Conservation (phyloP, 2,329 filamentous ascomycete genomes). For the Sclerotinia glacialis region DNA sequence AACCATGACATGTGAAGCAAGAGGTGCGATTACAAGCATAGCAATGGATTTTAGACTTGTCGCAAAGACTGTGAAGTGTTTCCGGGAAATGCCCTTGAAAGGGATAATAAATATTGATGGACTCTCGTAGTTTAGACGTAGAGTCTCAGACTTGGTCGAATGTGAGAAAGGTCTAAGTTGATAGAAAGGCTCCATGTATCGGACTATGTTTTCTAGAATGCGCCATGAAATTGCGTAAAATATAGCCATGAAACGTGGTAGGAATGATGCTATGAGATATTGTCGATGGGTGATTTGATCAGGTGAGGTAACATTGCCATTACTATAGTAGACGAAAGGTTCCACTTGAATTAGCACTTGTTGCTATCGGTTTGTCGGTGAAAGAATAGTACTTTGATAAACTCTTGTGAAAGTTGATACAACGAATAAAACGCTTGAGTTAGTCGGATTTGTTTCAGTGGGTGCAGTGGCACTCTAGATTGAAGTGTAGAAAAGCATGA, state of each 20-base stretch:
- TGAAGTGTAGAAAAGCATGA: not conserved
- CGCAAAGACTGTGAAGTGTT: not conserved
- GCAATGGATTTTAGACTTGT: not conserved
- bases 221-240: constrained; percentile 12
- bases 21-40: not conserved
- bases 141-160: not conserved
- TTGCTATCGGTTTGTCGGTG: not conserved
- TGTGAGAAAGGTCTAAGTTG: not conserved
- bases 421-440: not conserved
- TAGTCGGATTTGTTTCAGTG: not conserved
- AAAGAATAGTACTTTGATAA: constrained; percentile 1
- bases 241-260: constrained; percentile 1
- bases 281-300: not conserved
- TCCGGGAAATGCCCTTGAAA: not conserved
- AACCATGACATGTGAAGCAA: not conserved
- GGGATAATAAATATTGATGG: not conserved
- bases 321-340: not conserved
- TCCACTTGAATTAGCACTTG: constrained; percentile 12
- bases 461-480: too few species aligned
- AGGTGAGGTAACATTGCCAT: not conserved
- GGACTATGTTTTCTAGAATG: constrained; percentile 1
- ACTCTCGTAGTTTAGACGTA: constrained; percentile 1
- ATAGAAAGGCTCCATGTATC: constrained; percentile 3
- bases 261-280: constrained; percentile 12
- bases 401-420: constrained; percentile 8